phyloP scores from a whole-genome alignment of 2,329 filamentous ascomycete species.

The Aureobasidium uvarum region DNA sequence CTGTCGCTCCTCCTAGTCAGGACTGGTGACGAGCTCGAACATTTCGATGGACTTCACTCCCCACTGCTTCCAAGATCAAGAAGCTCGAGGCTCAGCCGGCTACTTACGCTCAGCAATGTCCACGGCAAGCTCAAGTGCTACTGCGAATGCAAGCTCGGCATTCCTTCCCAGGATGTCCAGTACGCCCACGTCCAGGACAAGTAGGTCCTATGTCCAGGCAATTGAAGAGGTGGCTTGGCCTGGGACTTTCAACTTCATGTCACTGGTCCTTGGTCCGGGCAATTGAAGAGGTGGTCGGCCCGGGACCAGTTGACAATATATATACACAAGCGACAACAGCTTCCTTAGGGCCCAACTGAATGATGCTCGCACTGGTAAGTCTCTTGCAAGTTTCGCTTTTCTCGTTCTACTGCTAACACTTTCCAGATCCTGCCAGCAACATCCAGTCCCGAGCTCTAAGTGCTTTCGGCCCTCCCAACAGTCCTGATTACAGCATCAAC shows the following conservation, averaged over 20 bases:
- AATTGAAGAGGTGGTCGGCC: not conserved
- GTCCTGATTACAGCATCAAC: no score
- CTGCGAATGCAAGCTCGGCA: slow-evolving; percentile 79
- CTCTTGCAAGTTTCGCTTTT: not conserved
- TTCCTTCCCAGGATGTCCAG: slow-evolving; percentile 81
- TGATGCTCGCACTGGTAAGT: not conserved
- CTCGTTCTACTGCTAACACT: not conserved
- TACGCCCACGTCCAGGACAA: slow-evolving; percentile 62
- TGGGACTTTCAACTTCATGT: not conserved
- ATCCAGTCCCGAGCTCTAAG: not conserved
- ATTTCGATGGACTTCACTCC: no score
- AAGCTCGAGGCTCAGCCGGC: not conserved
- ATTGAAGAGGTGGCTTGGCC: not conserved
- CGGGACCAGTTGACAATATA: no score
- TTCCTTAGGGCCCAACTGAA: not conserved
- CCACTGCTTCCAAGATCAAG: not conserved
- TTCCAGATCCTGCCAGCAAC: not conserved
- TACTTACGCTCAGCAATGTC: slow-evolving; percentile 47
- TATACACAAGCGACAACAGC: no score
- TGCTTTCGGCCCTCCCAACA: not conserved
- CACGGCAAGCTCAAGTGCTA: slow-evolving; percentile 90
- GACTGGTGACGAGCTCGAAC: no score
- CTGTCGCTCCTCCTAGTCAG: slow-evolving; percentile 68
- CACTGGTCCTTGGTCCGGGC: not conserved
- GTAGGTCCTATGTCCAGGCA: not conserved